Conservation (phyloP, 768 basidiomycete species). For the Coprinopsis marcescibilis region DNA sequence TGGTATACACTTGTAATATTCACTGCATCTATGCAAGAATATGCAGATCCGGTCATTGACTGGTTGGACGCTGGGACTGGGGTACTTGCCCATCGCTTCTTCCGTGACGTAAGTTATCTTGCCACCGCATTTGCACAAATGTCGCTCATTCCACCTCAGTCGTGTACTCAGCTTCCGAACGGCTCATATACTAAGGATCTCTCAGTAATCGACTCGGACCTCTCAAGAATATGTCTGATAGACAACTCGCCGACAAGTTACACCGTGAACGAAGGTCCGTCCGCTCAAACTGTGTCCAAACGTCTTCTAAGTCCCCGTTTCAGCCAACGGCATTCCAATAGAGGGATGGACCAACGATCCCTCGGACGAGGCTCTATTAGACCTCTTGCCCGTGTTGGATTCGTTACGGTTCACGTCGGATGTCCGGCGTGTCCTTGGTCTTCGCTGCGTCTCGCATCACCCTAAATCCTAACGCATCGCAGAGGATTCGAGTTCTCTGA, state of each 20-base stretch:
- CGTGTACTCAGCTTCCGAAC: slow-evolving; percentile 87
- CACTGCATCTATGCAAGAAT: slow-evolving; percentile 98
- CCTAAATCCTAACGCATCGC: slow-evolving; percentile 1
- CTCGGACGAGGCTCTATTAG: slow-evolving; percentile 91
- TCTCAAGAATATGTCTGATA: slow-evolving; percentile 88
- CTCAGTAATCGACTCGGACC: slow-evolving; percentile 79
- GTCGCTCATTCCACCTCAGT: slow-evolving; percentile 38
- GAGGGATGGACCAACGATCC: slow-evolving; percentile 99
- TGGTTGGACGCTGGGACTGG: slow-evolving; percentile 96
- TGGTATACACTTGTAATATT: slow-evolving; percentile 99
- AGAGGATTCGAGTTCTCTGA: too few species aligned
- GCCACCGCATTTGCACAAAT: slow-evolving; percentile 6
- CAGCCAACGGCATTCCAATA: slow-evolving; percentile 97
- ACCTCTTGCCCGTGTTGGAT: slow-evolving; percentile 92
- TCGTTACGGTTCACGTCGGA: slow-evolving; percentile 94
- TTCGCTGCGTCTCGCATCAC: slow-evolving; percentile 32
- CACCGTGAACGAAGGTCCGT: slow-evolving; percentile 84
- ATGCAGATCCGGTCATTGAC: slow-evolving; percentile 99
- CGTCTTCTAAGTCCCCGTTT: slow-evolving; percentile 3
- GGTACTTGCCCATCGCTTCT: slow-evolving; percentile 81
- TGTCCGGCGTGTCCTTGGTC: slow-evolving; percentile 85
- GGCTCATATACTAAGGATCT: slow-evolving; percentile 96
- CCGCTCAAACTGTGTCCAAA: not conserved
- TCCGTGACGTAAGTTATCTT: slow-evolving; percentile 69
- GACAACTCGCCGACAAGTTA: slow-evolving; percentile 97